Evolutionary conservation across 2,329 filamentous ascomycete genomes (phyloP).

Genomic region (Periconia macrospinosa): DNA sequence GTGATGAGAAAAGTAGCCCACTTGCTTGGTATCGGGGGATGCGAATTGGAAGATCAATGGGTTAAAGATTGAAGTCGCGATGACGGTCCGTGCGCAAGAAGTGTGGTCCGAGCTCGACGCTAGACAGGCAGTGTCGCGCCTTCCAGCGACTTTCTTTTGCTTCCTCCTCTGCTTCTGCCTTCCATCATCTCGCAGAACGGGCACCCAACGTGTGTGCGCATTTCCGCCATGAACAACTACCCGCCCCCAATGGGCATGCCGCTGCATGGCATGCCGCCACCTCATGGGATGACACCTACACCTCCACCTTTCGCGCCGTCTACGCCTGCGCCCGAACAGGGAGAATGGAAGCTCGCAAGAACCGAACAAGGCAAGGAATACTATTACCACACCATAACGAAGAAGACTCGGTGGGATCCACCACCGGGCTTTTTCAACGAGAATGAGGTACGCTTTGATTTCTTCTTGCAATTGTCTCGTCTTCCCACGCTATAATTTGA

Average conservation of each 20-base stretch:
- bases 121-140: neutral
- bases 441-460: constrained; percentile 47
- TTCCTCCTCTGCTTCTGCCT: neutral
- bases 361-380: constrained; percentile 65
- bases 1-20: neutral
- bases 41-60: too few species aligned
- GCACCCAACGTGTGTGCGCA: neutral
- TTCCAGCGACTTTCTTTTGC: neutral
- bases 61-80: neutral
- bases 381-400: constrained; percentile 86
- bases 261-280: constrained; percentile 28
- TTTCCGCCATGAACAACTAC: constrained; percentile 60
- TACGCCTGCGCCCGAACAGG: too few species aligned
- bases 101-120: neutral
- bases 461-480: too few species aligned
- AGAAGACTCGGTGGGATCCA: constrained; percentile 91
- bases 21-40: too few species aligned
- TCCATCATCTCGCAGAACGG: too few species aligned
- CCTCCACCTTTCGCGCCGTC: too few species aligned
- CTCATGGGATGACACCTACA: neutral
- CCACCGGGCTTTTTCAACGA: constrained; percentile 85
- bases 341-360: too few species aligned
- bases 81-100: neutral
- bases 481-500: too few species aligned
- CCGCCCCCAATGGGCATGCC: constrained; percentile 51